Base-by-base conservation (phyloP, 2,329 filamentous ascomycete species). In the Sordariomycetes sp. region DNA sequence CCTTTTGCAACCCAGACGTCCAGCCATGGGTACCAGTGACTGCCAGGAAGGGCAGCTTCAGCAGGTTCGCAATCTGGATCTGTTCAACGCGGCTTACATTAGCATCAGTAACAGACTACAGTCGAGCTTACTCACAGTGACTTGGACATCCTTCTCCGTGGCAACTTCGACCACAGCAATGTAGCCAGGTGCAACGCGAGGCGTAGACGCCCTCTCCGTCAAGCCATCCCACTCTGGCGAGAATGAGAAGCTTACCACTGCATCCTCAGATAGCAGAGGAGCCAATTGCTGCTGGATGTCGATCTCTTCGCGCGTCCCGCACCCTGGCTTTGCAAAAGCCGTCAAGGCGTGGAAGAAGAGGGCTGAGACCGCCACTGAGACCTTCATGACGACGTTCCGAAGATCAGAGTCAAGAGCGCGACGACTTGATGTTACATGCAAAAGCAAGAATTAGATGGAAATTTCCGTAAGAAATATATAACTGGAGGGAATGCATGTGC, bases 91-190 rank as follows among this genome's bases (percentile, higher is more conserved):
- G n/a, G n/a, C n/a, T n/a, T n/a, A n/a, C n/a, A n/a, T n/a, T n/a
- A n/a, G n/a, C n/a, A n/a, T n/a, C n/a, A n/a, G n/a, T n/a, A n/a
- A n/a, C n/a, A n/a, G n/a, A n/a, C n/a, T n/a, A n/a, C n/a, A n/a
- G n/a, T n/a, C n/a, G n/a, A n/a, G n/a, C n/a, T n/a, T 68, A 21
- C 34, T 12, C 17, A 36, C 34, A 8, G 34, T 32, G n/a, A 26
- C 20, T 11, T 32, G 21, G 16, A 36, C 30, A 28, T 36, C 34
- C n/a, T 32, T 14, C 30, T 36, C 34, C 16, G 28, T 36, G 18
- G 34, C 34, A 17, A 34, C 17, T 21, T 34, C 30, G 19, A 32
- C 34, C 21, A 30, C 32, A 20, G 27, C 34, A 24, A 31, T 30
- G 25, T 18, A 30, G 8, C 23, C 21, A 16, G 30, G 32, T 15